phyloP scores from a whole-genome alignment of 1,139 yeast genomes.

The Citeromyces siamensis region DNA sequence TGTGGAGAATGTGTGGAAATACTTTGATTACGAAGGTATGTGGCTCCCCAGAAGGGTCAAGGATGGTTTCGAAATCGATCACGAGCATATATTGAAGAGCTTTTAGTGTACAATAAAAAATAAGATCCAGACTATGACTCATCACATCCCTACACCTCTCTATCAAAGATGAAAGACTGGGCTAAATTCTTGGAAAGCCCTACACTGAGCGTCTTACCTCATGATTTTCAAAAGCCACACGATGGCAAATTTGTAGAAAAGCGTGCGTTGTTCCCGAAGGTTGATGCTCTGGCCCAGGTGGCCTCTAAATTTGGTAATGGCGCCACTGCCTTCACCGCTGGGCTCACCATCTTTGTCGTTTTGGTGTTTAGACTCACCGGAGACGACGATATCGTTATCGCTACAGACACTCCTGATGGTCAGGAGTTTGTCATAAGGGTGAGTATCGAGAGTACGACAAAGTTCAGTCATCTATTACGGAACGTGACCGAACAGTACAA shows the following conservation, averaged over 20 bases:
- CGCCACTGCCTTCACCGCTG: constrained; percentile 28
- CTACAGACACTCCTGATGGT: constrained; percentile 33
- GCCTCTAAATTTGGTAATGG: constrained; percentile 11
- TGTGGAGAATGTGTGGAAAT: constrained; percentile 56
- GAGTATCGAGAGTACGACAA: constrained; percentile 35
- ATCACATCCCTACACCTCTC: constrained; percentile 1
- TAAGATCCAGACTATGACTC: background rate
- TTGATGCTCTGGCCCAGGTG: constrained; percentile 10
- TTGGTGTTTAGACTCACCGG: constrained; percentile 77
- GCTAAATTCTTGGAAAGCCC: constrained; percentile 59
- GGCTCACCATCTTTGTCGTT: constrained; percentile 60
- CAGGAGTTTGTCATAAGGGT: constrained; percentile 43
- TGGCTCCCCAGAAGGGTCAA: constrained; percentile 74
- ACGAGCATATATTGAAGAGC: constrained; percentile 6
- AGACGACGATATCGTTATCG: constrained; percentile 85
- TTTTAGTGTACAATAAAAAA: constrained; percentile 20
- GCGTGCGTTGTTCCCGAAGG: constrained; percentile 27
- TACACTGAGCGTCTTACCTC: constrained; percentile 78
- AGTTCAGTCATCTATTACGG: constrained; percentile 39
- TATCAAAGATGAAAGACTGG: constrained; percentile 36
- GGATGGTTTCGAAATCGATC: constrained; percentile 51
- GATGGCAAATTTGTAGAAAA: constrained; percentile 61
- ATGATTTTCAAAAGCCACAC: constrained; percentile 76
- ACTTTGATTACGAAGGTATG: constrained; percentile 81
- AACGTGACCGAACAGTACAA: constrained; percentile 30